phyloP scores from a whole-genome alignment of 768 basidiomycete genomes.

The Rubroboletus pulcherrimus region DNA sequence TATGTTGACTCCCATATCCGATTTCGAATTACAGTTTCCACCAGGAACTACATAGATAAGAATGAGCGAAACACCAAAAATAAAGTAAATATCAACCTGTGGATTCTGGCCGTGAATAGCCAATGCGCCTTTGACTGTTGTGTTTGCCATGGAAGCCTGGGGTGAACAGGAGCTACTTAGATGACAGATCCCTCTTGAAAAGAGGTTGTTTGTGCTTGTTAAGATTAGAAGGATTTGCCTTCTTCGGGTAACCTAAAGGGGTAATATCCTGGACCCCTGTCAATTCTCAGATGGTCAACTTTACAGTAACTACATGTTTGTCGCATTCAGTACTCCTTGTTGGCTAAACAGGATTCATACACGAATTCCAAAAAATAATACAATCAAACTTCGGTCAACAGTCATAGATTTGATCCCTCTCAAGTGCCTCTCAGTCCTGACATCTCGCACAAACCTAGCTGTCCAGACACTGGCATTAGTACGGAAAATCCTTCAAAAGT shows the following conservation, averaged over 20 bases:
- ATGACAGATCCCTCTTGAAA: neutral
- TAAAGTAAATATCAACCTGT: conserved; percentile 55
- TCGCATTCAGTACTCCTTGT: neutral
- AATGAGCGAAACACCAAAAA: neutral
- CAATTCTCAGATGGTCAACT: neutral
- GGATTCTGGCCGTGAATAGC: conserved; percentile 98
- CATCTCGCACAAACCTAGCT: neutral
- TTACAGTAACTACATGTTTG: neutral
- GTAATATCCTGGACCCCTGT: neutral
- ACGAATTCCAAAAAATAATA: neutral
- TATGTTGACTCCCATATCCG: conserved; percentile 92
- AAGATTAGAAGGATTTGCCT: conserved; percentile 18
- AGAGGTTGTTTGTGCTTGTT: conserved; percentile 23
- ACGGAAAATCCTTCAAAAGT: neutral
- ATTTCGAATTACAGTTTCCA: conserved; percentile 94
- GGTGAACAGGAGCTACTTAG: neutral
- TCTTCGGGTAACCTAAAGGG: conserved; percentile 24
- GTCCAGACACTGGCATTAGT: neutral
- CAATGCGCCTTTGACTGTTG: conserved; percentile 79
- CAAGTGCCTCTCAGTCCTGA: too few species aligned
- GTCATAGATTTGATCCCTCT: neutral
- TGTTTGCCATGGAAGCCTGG: conserved; percentile 71
- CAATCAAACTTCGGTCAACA: neutral
- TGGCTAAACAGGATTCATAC: neutral
- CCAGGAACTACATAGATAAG: conserved; percentile 62